phyloP scores from a whole-genome alignment of 1,139 yeast genomes.

The Yamadazyma atmosphaerica region DNA sequence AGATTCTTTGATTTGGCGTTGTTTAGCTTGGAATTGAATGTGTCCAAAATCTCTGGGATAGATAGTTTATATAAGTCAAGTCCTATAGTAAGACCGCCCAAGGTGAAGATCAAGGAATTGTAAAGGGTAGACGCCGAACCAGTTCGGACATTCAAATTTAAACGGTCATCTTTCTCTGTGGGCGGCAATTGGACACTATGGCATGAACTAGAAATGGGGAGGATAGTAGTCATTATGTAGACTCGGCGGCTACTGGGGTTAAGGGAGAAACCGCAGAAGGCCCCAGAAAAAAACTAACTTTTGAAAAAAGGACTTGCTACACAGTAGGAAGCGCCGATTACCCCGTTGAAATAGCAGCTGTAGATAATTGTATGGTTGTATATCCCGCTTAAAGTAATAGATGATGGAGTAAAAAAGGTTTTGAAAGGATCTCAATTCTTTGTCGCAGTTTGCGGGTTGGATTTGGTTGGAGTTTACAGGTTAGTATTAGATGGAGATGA shows the following conservation, averaged over 20 bases:
- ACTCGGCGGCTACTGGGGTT: neutral
- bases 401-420: neutral
- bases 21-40: conserved; percentile 29
- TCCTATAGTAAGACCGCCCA: conserved; percentile 70
- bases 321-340: neutral
- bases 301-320: too few relatives aligned
- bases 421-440: neutral
- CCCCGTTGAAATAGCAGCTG: too few relatives aligned
- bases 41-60: conserved; percentile 27
- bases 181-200: conserved; percentile 49
- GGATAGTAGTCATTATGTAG: conserved; percentile 12
- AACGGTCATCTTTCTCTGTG: conserved; percentile 43
- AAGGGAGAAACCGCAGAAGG: too few relatives aligned
- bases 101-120: conserved; percentile 59
- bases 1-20: conserved; percentile 30
- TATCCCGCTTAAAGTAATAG: too few relatives aligned
- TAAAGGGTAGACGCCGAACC: conserved; percentile 63
- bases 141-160: conserved; percentile 57
- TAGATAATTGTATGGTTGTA: too few relatives aligned
- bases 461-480: neutral
- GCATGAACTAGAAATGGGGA: conserved; percentile 51
- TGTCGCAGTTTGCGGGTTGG: neutral
- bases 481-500: neutral
- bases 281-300: too few relatives aligned
- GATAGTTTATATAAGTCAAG: conserved; percentile 45